Percentiles rank a stretch among this genome's conserved stretches.
phyloP scores from a whole-genome alignment of 1,284 basidiomycete species.

The Phlebopus sp. region DNA sequence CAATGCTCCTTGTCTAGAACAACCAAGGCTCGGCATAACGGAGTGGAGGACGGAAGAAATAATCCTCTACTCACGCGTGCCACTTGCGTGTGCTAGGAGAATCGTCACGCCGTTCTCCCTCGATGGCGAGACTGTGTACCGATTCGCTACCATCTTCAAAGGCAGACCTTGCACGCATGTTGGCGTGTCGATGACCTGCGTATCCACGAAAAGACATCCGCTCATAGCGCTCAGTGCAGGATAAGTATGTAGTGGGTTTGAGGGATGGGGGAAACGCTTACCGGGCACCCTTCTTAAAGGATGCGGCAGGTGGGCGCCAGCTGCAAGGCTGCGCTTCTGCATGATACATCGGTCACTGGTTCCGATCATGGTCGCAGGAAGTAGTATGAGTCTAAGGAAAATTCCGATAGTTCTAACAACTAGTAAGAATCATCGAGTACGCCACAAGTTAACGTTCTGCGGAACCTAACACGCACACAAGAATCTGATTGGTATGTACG shows the following conservation, averaged over 20 bases:
- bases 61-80: slow-evolving; percentile 6
- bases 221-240: neutral
- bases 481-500: too few relatives aligned
- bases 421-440: neutral
- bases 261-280: too few relatives aligned
- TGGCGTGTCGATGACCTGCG: neutral
- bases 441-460: too few relatives aligned
- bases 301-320: too few relatives aligned
- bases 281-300: too few relatives aligned
- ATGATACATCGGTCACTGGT: neutral
- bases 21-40: neutral
- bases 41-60: neutral
- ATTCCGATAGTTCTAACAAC: neutral
- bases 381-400: neutral
- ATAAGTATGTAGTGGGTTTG: too few relatives aligned
- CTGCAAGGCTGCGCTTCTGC: neutral
- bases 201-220: slow-evolving; percentile 1
- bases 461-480: too few relatives aligned
- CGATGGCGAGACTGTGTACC: slow-evolving; percentile 1
- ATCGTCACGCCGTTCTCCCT: slow-evolving; percentile 2
- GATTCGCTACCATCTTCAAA: slow-evolving; percentile 11
- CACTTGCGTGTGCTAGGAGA: slow-evolving; percentile 6
- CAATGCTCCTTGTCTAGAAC: slow-evolving; percentile 28
- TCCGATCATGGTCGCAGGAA: neutral
- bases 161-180: neutral